Evolutionary conservation across 805 yeast species (phyloP).

Genomic region (Kuraishia cidri): DNA sequence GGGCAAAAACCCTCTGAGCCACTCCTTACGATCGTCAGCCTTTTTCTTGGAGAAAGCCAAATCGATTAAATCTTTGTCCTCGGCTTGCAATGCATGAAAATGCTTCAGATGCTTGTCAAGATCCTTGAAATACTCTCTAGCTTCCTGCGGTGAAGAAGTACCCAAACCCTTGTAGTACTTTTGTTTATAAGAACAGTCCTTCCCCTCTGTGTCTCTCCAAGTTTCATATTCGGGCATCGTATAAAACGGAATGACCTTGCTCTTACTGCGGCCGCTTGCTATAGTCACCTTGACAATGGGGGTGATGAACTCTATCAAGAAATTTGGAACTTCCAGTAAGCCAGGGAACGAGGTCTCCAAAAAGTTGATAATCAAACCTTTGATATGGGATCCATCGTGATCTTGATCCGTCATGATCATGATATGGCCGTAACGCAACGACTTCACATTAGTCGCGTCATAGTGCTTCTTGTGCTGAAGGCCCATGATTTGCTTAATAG

Average conservation of each 20-base stretch:
- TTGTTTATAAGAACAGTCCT: conserved; percentile 71
- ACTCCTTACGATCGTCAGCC: conserved; percentile 95
- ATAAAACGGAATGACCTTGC: conserved; percentile 63
- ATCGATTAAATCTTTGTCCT: conserved; percentile 74
- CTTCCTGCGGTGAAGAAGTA: conserved; percentile 79
- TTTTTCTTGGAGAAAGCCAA: conserved; percentile 90
- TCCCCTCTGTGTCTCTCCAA: conserved; percentile 86
- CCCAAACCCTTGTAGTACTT: conserved; percentile 99
- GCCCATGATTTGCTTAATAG: conserved; percentile 92
- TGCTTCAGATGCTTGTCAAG: conserved; percentile 79
- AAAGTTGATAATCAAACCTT: conserved; percentile 90
- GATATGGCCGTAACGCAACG: conserved; percentile 87
- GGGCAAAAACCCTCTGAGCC: conserved; percentile 86
- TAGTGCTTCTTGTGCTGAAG: conserved; percentile 86
- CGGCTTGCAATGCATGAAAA: conserved; percentile 73
- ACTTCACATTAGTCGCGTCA: conserved; percentile 46
- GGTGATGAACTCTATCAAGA: conserved; percentile 87
- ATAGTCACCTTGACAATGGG: conserved; percentile 91
- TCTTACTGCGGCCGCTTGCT: conserved; percentile 46
- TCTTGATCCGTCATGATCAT: conserved; percentile 99
- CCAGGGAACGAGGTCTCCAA: conserved; percentile 94
- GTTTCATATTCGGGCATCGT: conserved; percentile 92
- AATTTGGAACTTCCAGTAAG: conserved; percentile 80
- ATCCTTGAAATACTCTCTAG: conserved; percentile 80
- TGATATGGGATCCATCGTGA: conserved; percentile 98